These are phyloP conservation scores for Ceratocystis cacaofunesta DNA, from an alignment of 2,329 filamentous ascomycete genomes.

Conservation along the genomic window DNA sequence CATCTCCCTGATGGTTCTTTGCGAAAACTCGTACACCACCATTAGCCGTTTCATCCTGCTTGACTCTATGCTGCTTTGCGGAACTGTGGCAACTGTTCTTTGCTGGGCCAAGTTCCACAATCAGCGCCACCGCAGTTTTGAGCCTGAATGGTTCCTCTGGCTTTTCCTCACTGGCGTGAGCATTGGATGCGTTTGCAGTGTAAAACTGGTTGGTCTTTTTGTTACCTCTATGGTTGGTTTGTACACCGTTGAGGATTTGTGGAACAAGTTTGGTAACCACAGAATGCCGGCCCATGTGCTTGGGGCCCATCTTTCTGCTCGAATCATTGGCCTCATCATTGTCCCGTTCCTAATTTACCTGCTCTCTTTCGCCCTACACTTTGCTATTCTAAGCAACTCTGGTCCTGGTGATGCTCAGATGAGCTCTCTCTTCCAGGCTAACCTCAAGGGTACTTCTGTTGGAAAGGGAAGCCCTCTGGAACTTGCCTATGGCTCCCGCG, in stretches of 20 bases:
- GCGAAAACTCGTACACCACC: conserved; percentile 98
- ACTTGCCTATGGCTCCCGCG: conserved; percentile 73
- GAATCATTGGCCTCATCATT: conserved; percentile 74
- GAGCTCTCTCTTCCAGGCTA: conserved; percentile 98
- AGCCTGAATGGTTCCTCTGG: conserved; percentile 87
- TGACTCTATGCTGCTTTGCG: conserved; percentile 96
- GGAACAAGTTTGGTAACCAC: conserved; percentile 91
- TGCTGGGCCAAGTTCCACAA: conserved; percentile 97
- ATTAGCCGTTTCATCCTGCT: conserved; percentile 97
- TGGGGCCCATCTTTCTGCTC: conserved; percentile 61
- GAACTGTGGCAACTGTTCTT: conserved; percentile 92
- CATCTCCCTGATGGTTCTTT: conserved; percentile 90
- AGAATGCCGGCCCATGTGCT: conserved; percentile 77
- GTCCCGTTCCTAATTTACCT: conserved; percentile 86
- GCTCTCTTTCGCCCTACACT: conserved; percentile 89
- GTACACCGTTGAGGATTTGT: conserved; percentile 91
- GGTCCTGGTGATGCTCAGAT: conserved; percentile 98
- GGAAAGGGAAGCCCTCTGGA: conserved; percentile 90
- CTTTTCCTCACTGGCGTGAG: conserved; percentile 84
- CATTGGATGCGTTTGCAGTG: conserved; percentile 95
- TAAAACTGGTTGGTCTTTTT: conserved; percentile 96
- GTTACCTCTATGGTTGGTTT: conserved; percentile 87
- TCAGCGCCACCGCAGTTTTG: conserved; percentile 72
- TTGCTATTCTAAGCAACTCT: conserved; percentile 80
- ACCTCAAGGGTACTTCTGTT: conserved; percentile 82